Percentiles rank a stretch among this genome's conserved stretches.
phyloP scores from a whole-genome alignment of 768 basidiomycete genomes.

The Tephrocybe rancida region DNA sequence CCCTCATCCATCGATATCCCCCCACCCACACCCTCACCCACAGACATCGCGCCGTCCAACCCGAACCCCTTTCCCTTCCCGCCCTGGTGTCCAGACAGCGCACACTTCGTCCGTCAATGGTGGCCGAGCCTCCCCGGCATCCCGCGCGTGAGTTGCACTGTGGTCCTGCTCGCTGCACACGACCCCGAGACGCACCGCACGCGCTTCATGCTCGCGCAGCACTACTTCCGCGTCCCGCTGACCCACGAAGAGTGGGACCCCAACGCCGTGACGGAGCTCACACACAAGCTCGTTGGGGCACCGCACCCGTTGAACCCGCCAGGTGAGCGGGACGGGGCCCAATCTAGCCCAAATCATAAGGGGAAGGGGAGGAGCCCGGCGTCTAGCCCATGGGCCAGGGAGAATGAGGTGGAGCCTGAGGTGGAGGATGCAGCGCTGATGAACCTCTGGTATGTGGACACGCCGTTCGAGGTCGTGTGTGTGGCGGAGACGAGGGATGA shows the following conservation, averaged over 20 bases:
- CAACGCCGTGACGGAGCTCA: constrained; percentile 2
- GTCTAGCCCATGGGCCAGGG: constrained; percentile 16
- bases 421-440: constrained; percentile 57
- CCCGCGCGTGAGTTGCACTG: constrained; percentile 71
- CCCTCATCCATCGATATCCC: constrained; percentile 13
- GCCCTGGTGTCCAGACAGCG: constrained; percentile 71
- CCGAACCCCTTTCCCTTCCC: constrained; percentile 69
- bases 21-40: not conserved
- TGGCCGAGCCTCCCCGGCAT: constrained; percentile 71
- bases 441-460: constrained; percentile 70
- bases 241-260: constrained; percentile 32
- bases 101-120: constrained; percentile 82
- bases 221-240: constrained; percentile 75
- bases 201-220: constrained; percentile 69
- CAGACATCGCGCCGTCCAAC: constrained; percentile 6
- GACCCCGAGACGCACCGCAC: constrained; percentile 61
- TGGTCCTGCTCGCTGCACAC: constrained; percentile 66
- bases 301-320: constrained; percentile 1
- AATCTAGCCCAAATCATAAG: not conserved
- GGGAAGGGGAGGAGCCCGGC: constrained; percentile 1
- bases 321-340: not conserved
- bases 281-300: constrained; percentile 13
- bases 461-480: constrained; percentile 73
- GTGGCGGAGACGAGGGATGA: constrained; percentile 45
- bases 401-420: constrained; percentile 16